Evolutionary conservation across 257 asterid genomes (phyloP).

Genomic region (Verbascum thapsus): DNA sequence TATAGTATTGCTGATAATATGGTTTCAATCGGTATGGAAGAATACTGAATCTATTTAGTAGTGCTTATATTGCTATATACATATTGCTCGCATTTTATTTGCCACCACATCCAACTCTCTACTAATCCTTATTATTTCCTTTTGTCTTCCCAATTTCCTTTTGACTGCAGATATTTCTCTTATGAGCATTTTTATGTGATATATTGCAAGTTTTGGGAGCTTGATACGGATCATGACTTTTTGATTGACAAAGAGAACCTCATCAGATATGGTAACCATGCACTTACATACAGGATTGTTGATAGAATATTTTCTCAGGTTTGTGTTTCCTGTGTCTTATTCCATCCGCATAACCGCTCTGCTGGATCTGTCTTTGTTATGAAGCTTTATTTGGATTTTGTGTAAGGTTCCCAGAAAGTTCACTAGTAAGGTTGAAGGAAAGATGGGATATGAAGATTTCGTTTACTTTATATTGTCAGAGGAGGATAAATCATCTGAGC

Average conservation of each 20-base stretch:
- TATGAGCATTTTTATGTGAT: slow-evolving; percentile 96
- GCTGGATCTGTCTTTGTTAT: too few relatives aligned
- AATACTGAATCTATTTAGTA: background rate
- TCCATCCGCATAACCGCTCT: background rate
- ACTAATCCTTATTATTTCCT: slow-evolving; percentile 22
- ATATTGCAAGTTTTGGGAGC: slow-evolving; percentile 99
- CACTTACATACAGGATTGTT: slow-evolving; percentile 97
- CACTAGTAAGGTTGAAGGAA: slow-evolving; percentile 96
- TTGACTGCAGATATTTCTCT: slow-evolving; percentile 84
- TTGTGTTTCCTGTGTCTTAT: slow-evolving; percentile 33
- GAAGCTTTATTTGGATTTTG: slow-evolving; percentile 31
- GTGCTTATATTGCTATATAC: background rate
- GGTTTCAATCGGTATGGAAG: background rate
- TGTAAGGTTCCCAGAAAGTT: slow-evolving; percentile 90
- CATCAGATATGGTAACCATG: slow-evolving; percentile 96
- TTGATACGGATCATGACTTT: slow-evolving; percentile 95
- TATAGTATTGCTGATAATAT: background rate
- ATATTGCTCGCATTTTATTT: background rate
- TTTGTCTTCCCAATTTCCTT: slow-evolving; percentile 28
- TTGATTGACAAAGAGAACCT: slow-evolving; percentile 95
- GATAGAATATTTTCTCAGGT: slow-evolving; percentile 99
- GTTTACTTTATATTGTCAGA: slow-evolving; percentile 94
- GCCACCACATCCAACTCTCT: slow-evolving; percentile 9
- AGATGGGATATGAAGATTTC: slow-evolving; percentile 98
- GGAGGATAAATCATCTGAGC: slow-evolving; percentile 97